Conservation (phyloP, 176 grass and related monocot species). For the Poa pratensis region DNA sequence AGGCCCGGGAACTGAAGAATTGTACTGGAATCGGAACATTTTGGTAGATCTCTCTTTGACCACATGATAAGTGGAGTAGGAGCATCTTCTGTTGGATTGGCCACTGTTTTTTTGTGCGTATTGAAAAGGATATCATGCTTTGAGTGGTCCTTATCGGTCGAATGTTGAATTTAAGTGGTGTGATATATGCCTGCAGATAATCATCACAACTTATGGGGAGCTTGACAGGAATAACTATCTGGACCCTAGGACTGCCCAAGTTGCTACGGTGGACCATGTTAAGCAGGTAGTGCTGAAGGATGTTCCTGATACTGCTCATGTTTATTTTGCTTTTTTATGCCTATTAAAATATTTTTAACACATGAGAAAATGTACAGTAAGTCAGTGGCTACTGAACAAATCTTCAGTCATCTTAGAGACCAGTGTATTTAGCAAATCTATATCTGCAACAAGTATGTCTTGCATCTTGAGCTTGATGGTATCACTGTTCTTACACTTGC, state of each 20-base stretch:
- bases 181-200: slow-evolving; percentile 65
- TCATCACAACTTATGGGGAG: slow-evolving; percentile 82
- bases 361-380: not conserved
- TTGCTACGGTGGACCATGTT: slow-evolving; percentile 94
- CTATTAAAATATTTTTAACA: not conserved
- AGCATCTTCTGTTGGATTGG: not conserved
- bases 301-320: not conserved
- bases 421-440: not conserved
- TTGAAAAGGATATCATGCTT: not conserved
- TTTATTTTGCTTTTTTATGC: not conserved
- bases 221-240: slow-evolving; percentile 77
- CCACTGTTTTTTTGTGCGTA: not conserved
- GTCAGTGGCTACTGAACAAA: not conserved
- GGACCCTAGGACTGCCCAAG: slow-evolving; percentile 90
- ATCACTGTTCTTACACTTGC: slow-evolving; percentile 25
- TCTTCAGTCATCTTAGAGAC: not conserved
- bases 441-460: not conserved
- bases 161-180: slow-evolving; percentile 23
- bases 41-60: not conserved
- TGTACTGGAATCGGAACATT: not conserved
- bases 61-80: not conserved
- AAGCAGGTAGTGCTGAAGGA: slow-evolving; percentile 66
- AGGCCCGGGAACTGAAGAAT: not conserved
- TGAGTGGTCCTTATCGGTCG: not conserved
- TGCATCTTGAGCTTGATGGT: slow-evolving; percentile 26